Conservation (phyloP, 148 eudicot species). For the Chenopodium quinoa region DNA sequence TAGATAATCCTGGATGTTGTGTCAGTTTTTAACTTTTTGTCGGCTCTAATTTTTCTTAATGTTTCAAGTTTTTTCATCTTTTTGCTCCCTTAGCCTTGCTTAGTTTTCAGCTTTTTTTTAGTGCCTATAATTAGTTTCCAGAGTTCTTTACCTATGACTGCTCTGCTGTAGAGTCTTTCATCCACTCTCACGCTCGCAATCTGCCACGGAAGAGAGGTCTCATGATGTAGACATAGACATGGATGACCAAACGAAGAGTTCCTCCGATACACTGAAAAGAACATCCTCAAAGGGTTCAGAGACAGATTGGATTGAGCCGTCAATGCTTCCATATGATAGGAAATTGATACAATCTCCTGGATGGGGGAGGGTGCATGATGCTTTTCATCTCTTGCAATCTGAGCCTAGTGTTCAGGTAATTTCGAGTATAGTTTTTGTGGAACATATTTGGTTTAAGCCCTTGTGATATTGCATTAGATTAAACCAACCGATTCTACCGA, state of each 20-base stretch:
- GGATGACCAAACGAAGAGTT: conserved; percentile 23
- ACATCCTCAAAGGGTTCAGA: conserved; percentile 44
- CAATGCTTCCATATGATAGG: conserved; percentile 40
- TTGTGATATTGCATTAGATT: not conserved
- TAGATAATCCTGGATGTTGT: too few relatives aligned
- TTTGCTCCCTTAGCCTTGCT: not conserved
- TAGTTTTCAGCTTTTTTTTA: not conserved
- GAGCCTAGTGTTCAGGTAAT: conserved; percentile 72
- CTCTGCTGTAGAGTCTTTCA: conserved; percentile 44
- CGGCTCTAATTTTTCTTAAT: too few relatives aligned
- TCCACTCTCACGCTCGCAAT: conserved; percentile 26
- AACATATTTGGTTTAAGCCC: not conserved
- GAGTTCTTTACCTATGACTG: conserved; percentile 13
- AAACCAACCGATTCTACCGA: not conserved
- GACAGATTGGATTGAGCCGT: conserved; percentile 74
- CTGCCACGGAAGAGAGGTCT: conserved; percentile 21
- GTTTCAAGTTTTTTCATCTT: not conserved
- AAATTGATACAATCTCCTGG: conserved; percentile 34
- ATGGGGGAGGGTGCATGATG: conserved; percentile 55
- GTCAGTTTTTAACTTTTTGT: too few relatives aligned
- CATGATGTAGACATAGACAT: conserved; percentile 27
- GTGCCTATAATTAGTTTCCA: not conserved
- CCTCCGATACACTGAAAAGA: conserved; percentile 22
- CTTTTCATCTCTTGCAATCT: conserved; percentile 58
- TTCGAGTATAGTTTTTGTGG: not conserved